Evolutionary conservation across 306 rosid genomes (phyloP), one percentile per base, ranked within the genome.

Genomic region (Cucurbita moschata): DNA sequence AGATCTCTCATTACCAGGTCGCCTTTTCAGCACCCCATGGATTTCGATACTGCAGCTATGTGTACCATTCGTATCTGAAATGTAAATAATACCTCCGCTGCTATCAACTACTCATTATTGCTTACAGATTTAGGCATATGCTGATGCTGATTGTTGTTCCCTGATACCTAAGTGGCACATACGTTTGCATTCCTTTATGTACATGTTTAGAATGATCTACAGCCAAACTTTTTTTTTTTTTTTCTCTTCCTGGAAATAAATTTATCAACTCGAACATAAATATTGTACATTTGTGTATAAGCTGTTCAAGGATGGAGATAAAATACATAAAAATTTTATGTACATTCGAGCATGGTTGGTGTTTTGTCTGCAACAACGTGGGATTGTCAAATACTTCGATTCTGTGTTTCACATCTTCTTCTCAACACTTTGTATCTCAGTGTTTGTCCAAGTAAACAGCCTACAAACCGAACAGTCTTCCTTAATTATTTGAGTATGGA

Each of bases 41-140:
- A 94, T 83, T 85, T 90, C 23, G 83, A 77, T 61, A 79, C 77
- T 51, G 83, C 90, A 43, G 92, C 87, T 37, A 67, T 91, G 80
- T 85, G 97, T 84, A 81, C 90, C 66, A 82, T 94, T 60, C 74
- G 58, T 69, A 58, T 94, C 75, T 94, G 85, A 93, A 80, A 55
- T 44, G 39, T 43, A 68, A 38, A 11, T 35, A 71, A 11, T 35
- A 71, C 49, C 15, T 52, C 23, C 8, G n/a, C 26, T 53, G 61
- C 47, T 52, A 26, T 69, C 40, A 23, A 70, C 44, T 21, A 8
- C 40, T 49, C 57, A 69, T 69, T 46, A 51, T 23, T 47, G 44
- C 43, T 49, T 50, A 46, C 63, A 54, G 63, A 72, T 18, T 53
- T 38, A 38, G 49, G 76, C 39, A 53, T 53, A 50, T 30, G 62